Conservation (phyloP, 352 stramenopile genomes). For the Globisporangium solare region DNA sequence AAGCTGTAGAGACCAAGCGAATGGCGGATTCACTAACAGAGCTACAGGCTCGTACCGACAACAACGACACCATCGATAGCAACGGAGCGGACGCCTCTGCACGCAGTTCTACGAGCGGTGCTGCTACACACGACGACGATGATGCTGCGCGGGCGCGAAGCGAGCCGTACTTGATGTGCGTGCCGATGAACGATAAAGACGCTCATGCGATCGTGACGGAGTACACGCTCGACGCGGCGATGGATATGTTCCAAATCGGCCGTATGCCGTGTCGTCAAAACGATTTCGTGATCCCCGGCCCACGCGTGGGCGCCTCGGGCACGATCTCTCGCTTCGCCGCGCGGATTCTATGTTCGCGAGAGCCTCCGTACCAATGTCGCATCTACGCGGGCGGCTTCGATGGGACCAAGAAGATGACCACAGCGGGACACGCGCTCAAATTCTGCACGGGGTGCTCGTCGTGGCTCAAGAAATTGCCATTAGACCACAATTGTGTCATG, state of each 20-base stretch:
- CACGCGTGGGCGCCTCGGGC: conserved; percentile 61
- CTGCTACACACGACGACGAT: too few relatives aligned
- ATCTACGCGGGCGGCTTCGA: conserved; percentile 75
- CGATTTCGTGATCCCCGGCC: conserved; percentile 73
- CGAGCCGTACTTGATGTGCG: conserved; percentile 48
- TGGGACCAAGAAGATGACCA: conserved; percentile 39
- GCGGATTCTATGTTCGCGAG: conserved; percentile 53
- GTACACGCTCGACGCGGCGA: conserved; percentile 36
- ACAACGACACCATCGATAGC: not conserved
- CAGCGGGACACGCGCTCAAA: conserved; percentile 62
- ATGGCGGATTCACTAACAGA: not conserved
- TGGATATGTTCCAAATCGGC: conserved; percentile 82
- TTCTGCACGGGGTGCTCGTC: conserved; percentile 37
- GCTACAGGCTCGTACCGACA: not conserved
- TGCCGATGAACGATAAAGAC: conserved; percentile 69
- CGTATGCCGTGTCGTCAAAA: conserved; percentile 73
- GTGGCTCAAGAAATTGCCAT: conserved; percentile 48
- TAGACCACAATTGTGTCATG: conserved; percentile 42
- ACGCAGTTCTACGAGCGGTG: too few relatives aligned
- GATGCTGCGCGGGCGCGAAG: not conserved
- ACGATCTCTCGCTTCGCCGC: conserved; percentile 75
- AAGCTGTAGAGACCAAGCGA: conserved; percentile 30
- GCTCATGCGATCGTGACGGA: conserved; percentile 54
- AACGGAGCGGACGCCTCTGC: too few relatives aligned
- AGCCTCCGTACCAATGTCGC: conserved; percentile 58